A percentile compares a stretch with the other conserved stretches of the same genome.
Conservation (phyloP, 2,329 filamentous ascomycete genomes). For the Tolypocladium paradoxum region DNA sequence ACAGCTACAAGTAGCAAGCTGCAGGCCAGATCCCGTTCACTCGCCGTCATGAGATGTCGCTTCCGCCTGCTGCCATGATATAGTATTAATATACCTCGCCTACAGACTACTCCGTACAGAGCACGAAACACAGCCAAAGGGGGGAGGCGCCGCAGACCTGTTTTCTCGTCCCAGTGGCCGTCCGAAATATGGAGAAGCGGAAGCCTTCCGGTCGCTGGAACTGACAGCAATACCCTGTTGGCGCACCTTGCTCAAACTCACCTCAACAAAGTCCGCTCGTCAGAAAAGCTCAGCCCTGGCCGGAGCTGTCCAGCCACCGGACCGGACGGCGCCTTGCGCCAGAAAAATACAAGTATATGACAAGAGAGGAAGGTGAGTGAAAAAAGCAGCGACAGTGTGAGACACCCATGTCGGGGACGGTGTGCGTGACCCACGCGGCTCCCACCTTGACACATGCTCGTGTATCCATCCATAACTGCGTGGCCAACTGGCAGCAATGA, state of each 20-base stretch:
- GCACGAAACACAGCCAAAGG: background rate
- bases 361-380: background rate
- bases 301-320: conserved; percentile 1
- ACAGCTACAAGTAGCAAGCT: background rate
- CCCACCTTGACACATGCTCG: background rate
- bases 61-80: no score
- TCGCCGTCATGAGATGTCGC: background rate
- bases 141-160: background rate
- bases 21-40: background rate
- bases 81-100: no score
- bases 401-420: background rate
- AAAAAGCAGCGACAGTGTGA: background rate
- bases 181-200: background rate
- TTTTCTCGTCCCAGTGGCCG: background rate
- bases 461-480: background rate
- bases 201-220: background rate
- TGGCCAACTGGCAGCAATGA: background rate
- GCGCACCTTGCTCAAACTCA: background rate
- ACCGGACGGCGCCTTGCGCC: background rate
- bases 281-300: background rate
- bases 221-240: background rate
- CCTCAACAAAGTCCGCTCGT: background rate
- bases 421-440: conserved; percentile 1
- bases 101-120: background rate
- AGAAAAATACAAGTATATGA: no score